Percentiles rank a stretch among this genome's conserved stretches.
Evolutionary conservation across 2,329 filamentous ascomycete species (phyloP).

Genomic region (Orbilia javanica): DNA sequence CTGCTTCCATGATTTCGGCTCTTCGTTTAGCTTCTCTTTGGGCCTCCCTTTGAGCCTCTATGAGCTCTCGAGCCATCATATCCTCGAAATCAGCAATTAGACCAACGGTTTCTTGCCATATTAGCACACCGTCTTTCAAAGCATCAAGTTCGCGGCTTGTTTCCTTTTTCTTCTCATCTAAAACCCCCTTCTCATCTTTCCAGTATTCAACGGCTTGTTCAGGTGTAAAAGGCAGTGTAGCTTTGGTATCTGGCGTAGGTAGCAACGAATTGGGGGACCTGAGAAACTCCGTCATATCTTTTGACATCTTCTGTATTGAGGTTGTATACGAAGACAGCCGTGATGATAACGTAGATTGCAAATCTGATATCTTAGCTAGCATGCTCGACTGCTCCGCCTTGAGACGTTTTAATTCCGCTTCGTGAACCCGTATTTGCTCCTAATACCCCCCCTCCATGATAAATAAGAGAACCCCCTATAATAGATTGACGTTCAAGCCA

Average conservation of each 20-base stretch:
- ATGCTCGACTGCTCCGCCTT: constrained; percentile 37
- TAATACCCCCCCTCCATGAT: not conserved
- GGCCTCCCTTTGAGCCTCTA: constrained; percentile 60
- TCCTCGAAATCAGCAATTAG: constrained; percentile 76
- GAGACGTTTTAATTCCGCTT: constrained; percentile 42
- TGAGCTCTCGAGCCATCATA: constrained; percentile 71
- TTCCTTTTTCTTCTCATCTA: constrained; percentile 71
- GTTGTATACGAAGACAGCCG: constrained; percentile 47
- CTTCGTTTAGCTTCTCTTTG: constrained; percentile 34
- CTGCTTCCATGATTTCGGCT: constrained; percentile 62
- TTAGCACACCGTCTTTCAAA: constrained; percentile 74
- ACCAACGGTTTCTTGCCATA: constrained; percentile 75
- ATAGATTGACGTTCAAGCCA: not conserved
- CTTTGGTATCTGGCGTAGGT: constrained; percentile 43
- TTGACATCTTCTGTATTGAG: constrained; percentile 52
- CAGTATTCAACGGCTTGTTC: constrained; percentile 71
- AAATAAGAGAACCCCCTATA: not conserved
- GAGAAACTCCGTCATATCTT: constrained; percentile 52
- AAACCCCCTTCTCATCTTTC: constrained; percentile 72
- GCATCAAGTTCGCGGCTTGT: constrained; percentile 75
- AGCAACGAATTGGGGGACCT: constrained; percentile 42
- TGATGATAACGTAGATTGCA: constrained; percentile 53
- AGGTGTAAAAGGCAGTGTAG: constrained; percentile 48
- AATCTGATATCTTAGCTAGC: constrained; percentile 49
- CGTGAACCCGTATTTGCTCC: constrained; percentile 57